Evolutionary conservation across 1,284 basidiomycete species (phyloP).

Genomic region (Cutaneotrichosporon daszewskae): DNA sequence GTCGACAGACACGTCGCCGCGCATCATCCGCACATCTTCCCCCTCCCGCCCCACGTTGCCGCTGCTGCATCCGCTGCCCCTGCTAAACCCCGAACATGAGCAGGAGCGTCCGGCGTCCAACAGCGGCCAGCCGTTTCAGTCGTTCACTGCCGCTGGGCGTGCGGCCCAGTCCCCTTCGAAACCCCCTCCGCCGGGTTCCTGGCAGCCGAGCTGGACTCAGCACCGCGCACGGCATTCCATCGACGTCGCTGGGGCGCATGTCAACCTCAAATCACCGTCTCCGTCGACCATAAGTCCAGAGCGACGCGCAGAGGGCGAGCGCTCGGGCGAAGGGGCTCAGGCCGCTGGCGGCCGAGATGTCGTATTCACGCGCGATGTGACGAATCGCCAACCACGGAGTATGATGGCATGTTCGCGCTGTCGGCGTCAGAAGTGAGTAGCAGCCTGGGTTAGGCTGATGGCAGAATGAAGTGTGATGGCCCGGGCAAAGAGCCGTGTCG

Average conservation of each 20-base stretch:
- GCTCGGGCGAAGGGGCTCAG: conserved; percentile 4
- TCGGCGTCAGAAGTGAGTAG: conserved; percentile 36
- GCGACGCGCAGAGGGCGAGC: conserved; percentile 2
- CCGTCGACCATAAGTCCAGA: conserved; percentile 10
- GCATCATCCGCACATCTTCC: conserved; percentile 14
- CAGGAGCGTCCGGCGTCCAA: not conserved
- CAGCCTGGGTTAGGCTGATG: conserved; percentile 6
- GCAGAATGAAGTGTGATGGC: conserved; percentile 46
- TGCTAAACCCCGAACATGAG: not conserved
- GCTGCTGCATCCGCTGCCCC: conserved; percentile 13
- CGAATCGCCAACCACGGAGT: conserved; percentile 38
- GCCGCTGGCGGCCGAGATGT: conserved; percentile 6
- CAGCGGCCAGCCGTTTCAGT: conserved; percentile 3
- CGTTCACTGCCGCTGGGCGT: conserved; percentile 5
- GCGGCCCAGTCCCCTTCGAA: not conserved
- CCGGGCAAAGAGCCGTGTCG: conserved; percentile 39
- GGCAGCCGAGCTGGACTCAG: conserved; percentile 12
- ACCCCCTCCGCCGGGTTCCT: conserved; percentile 3
- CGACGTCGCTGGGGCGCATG: conserved; percentile 8
- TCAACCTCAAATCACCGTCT: conserved; percentile 14
- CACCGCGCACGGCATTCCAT: conserved; percentile 16
- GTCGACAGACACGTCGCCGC: conserved; percentile 12
- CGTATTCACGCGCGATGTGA: conserved; percentile 33
- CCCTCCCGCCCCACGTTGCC: conserved; percentile 12
- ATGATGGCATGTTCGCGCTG: conserved; percentile 46